Evolutionary conservation across 2,329 filamentous ascomycete species (phyloP), one percentile per base, ranked within the genome.

Genomic region (Fusarium buxicola): DNA sequence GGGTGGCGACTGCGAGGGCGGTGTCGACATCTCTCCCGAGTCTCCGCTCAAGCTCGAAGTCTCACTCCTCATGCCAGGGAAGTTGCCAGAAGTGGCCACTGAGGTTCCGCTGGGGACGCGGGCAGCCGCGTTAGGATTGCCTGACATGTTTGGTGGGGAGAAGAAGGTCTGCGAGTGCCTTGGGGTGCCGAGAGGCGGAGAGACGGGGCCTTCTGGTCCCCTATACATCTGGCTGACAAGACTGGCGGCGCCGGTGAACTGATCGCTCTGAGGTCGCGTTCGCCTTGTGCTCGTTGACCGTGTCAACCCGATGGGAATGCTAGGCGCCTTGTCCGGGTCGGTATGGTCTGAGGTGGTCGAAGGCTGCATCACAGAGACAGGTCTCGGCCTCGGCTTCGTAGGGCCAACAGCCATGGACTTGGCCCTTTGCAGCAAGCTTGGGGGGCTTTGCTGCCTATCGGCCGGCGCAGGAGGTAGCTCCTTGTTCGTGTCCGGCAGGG

Each of bases 221-320:
- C 89, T 89, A 79, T 96, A 96, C 91, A 97, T 96, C 76, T 94
- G 93, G 69, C 92, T 92, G 44, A 97, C 89, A 27, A 96, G 86
- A 58, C 84, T 87, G 8, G 91, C 90, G 15, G 88, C 88, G 39
- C 79, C 79, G 1, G 84, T 84, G 71, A 80, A 86, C 74, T 89
- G 87, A 69, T 89, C 87, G 69, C 86, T 88, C 78, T 86, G 85
- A 52, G 87, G 87, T 34, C 87, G 80, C 47, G 74, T 74, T 57
- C 82, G 82, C 60, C 85, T 82, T 49, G 82, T 81, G 75, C 83
- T 87, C 41, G 81, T 76, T 21, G 80, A 82, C 61, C 82, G 86
- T 61, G 76, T 83, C 61, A 82, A 80, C 75, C 79, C 83, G 66
- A 94, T 88, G 18, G 91, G 91, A 69, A 94, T 92, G 71, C 88